A percentile compares a stretch with the other conserved stretches of the same genome.
Conservation (phyloP, 176 grass and related monocot genomes). For the Phoenix roebelenii region DNA sequence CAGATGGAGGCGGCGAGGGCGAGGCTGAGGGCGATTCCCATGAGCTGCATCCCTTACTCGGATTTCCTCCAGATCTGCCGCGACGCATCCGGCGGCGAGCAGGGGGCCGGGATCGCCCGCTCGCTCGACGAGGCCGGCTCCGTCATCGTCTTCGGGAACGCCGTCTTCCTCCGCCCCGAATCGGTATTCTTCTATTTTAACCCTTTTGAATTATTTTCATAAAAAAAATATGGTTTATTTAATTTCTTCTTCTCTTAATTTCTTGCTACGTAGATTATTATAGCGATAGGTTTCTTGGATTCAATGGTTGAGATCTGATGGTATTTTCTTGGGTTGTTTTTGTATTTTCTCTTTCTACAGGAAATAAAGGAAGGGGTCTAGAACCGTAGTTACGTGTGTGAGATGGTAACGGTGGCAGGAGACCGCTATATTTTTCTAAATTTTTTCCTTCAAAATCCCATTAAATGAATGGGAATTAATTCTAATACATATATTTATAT, state of each 20-base stretch:
- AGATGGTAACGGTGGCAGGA: too few relatives aligned
- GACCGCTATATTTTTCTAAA: too few relatives aligned
- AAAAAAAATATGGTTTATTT: constrained; percentile 21
- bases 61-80: constrained; percentile 60
- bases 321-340: neutral
- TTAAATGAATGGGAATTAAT: too few relatives aligned
- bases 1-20: constrained; percentile 67
- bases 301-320: neutral
- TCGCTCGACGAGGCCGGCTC: constrained; percentile 83
- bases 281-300: constrained; percentile 14
- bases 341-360: neutral
- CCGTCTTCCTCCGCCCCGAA: constrained; percentile 82
- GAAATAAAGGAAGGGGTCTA: constrained; percentile 60
- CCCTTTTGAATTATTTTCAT: constrained; percentile 24
- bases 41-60: constrained; percentile 39
- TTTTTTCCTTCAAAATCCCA: too few relatives aligned
- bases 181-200: constrained; percentile 36
- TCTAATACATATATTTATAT: too few relatives aligned
- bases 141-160: constrained; percentile 71
- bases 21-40: constrained; percentile 36
- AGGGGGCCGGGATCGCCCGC: constrained; percentile 47
- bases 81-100: constrained; percentile 42
- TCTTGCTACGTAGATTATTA: constrained; percentile 7
- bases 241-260: neutral
- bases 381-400: constrained; percentile 36